A percentile compares a stretch with the other conserved stretches of the same genome.
Evolutionary conservation across 805 yeast species (phyloP).

Genomic region (Candida verbasci): DNA sequence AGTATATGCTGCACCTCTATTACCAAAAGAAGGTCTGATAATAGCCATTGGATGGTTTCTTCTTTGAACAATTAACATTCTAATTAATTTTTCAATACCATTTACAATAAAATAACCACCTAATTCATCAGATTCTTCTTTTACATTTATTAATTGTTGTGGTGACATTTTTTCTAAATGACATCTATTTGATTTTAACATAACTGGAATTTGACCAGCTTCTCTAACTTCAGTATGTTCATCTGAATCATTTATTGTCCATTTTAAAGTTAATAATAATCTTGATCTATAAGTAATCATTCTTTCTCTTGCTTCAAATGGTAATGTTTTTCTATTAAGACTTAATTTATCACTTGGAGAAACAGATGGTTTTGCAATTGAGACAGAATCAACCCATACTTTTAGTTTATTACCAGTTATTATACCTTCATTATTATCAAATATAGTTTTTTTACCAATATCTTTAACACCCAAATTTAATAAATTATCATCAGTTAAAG

Average conservation of each 20-base stretch:
- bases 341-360: constrained; percentile 68
- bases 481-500: constrained; percentile 86
- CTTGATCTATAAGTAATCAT: constrained; percentile 77
- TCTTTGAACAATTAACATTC: constrained; percentile 97
- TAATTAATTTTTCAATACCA: constrained; percentile 93
- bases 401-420: constrained; percentile 81
- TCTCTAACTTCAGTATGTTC: constrained; percentile 79
- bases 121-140: constrained; percentile 91
- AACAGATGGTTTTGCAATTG: constrained; percentile 79
- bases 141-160: constrained; percentile 64
- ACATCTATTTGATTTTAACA: constrained; percentile 89
- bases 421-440: constrained; percentile 68
- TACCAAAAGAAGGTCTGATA: constrained; percentile 88
- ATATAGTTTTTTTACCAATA: constrained; percentile 80
- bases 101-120: constrained; percentile 96
- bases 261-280: constrained; percentile 70
- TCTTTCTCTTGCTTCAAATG: constrained; percentile 84
- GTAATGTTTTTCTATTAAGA: constrained; percentile 71
- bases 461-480: constrained; percentile 83
- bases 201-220: constrained; percentile 86
- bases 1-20: constrained; percentile 89
- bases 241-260: constrained; percentile 87
- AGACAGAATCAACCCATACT: constrained; percentile 85
- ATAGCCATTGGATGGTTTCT: constrained; percentile 98
- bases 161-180: constrained; percentile 85